phyloP scores from a whole-genome alignment of 495 filamentous ascomycete genomes.

The Aspergillus steynii region DNA sequence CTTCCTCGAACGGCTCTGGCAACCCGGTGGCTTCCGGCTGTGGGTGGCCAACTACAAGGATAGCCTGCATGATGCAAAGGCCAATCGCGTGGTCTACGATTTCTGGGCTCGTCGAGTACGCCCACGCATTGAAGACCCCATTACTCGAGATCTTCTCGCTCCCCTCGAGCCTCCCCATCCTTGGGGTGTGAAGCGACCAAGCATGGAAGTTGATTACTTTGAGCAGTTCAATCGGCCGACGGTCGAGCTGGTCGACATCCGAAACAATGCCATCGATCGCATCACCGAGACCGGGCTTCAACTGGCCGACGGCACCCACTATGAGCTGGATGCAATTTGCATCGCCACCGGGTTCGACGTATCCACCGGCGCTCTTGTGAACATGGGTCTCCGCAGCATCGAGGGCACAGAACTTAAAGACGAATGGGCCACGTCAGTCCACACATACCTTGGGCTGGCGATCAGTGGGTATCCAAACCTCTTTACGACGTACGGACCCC shows the following conservation, averaged over 20 bases:
- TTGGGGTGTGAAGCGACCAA: constrained; percentile 56
- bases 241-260: constrained; percentile 55
- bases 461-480: constrained; percentile 53
- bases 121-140: constrained; percentile 49
- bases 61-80: constrained; percentile 43
- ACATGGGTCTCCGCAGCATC: constrained; percentile 48
- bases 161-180: constrained; percentile 51
- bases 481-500: constrained; percentile 54
- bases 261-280: constrained; percentile 46
- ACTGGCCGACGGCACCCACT: constrained; percentile 36
- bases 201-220: constrained; percentile 56
- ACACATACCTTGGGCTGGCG: constrained; percentile 51
- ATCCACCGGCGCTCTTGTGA: constrained; percentile 50
- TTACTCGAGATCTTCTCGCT: constrained; percentile 52
- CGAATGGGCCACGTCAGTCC: constrained; percentile 47
- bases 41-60: constrained; percentile 55
- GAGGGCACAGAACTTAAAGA: constrained; percentile 42
- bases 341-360: constrained; percentile 59
- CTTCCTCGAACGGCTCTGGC: constrained; percentile 47
- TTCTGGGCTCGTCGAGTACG: constrained; percentile 59
- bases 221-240: constrained; percentile 57
- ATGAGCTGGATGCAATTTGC: constrained; percentile 54
- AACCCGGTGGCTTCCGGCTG: constrained; percentile 51
- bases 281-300: constrained; percentile 48
- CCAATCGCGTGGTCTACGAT: constrained; percentile 52